Base-by-base conservation (phyloP, 805 yeast species). In the Ogataea neopini region DNA sequence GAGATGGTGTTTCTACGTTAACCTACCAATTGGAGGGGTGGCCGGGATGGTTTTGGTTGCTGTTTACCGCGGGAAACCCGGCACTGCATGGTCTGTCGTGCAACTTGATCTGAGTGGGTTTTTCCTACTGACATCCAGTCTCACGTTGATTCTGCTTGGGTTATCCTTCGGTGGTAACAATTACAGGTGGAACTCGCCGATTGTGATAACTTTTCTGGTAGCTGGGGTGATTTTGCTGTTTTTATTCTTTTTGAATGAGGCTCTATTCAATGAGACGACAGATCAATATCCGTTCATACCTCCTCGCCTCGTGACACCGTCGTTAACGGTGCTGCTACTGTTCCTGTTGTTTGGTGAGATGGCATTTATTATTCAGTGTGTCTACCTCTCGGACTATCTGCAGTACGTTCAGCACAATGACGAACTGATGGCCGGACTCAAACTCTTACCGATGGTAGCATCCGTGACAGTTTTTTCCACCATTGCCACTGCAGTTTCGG, bases 1-100 rank as follows among this genome's bases (percentile, higher is more conserved):
- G 90, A 71, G 90, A 57, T 84, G 90, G 88, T 80, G 88, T 57
- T 86, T 84, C 60, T 86, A 80, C 64, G 72, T 86, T 52, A 85
- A 84, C 62, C 62, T 86, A 30, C 88, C 89, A 2, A 63, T 83
- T 29, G 86, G 87, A 14, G 88, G 84, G 74, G 45, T 63, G 76
- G 37, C 86, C 74, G 0, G 62, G 78, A 29, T 72, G 80, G 0
- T 75, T 76, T 23, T 52, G 19, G 9, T 47, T 4, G 22, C 38
- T 5, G 43, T 43, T 13, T 54, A 52, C 46, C 47, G 41, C 4
- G 38, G 48, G 9, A 34, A 48, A 2, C 23, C 41, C 1, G 34
- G n/a, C 34, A 6, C 5, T 4, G 17, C 34, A 15, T 13, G 32
- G 25, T 2, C 40, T 51, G 4, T 44, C 29, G 44, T 20, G n/a